Percentiles rank a stretch among this genome's conserved stretches.
These are phyloP conservation scores for Speleostelium caveatum DNA, from an alignment of 78 protist genomes.

Conservation along the genomic window DNA sequence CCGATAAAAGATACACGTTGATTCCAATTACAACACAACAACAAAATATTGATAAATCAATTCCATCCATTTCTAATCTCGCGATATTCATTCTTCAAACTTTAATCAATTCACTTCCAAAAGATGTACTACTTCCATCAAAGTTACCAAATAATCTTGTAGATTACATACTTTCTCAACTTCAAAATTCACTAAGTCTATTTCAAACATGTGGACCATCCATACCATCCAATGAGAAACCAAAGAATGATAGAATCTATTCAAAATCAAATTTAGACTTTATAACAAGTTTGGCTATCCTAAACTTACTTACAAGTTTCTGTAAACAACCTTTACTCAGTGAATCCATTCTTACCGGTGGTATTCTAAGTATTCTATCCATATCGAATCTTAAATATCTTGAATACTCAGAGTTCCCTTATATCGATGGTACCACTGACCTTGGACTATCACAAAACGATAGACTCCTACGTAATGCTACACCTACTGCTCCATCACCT, in stretches of 20 bases:
- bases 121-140: neutral
- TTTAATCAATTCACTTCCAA: neutral
- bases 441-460: too few species aligned
- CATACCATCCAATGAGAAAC: neutral
- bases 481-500: too few species aligned
- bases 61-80: slow-evolving; percentile 9
- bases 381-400: neutral
- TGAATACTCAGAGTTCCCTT: slow-evolving; percentile 9
- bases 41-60: slow-evolving; percentile 1
- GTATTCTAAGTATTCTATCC: neutral
- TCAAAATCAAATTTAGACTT: slow-evolving; percentile 4
- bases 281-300: neutral
- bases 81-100: slow-evolving; percentile 26
- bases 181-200: neutral
- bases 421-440: too few species aligned
- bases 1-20: neutral
- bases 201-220: too few species aligned
- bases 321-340: slow-evolving; percentile 40
- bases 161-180: neutral
- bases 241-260: too few species aligned
- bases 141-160: slow-evolving; percentile 11
- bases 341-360: slow-evolving; percentile 3
- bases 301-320: slow-evolving; percentile 32
- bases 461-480: too few species aligned
- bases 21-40: neutral